These are phyloP conservation scores for Thalassiosira hispida DNA, from an alignment of 352 stramenopile genomes.

Conservation along the genomic window DNA sequence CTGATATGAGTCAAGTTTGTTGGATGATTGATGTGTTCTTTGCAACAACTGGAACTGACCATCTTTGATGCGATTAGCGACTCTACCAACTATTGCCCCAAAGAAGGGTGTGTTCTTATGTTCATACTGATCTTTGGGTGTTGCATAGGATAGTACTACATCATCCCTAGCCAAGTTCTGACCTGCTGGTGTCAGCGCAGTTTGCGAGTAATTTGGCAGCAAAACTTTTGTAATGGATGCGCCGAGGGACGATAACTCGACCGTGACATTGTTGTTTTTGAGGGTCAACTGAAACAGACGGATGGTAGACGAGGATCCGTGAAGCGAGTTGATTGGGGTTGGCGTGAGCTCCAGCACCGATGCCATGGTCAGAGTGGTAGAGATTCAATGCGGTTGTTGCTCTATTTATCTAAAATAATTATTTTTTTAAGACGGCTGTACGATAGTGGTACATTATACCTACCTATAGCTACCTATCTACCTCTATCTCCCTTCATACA, in stretches of 20 bases:
- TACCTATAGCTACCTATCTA: too few relatives aligned
- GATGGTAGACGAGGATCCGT: conserved; percentile 13
- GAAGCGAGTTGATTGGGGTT: background rate
- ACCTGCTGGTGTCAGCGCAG: background rate
- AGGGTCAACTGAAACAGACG: conserved; percentile 48
- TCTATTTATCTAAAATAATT: too few relatives aligned
- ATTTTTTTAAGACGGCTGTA: too few relatives aligned
- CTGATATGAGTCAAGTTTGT: conserved; percentile 42
- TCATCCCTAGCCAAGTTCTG: conserved; percentile 44
- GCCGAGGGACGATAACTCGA: conserved; percentile 63
- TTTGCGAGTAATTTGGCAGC: conserved; percentile 43
- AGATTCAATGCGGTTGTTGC: too few relatives aligned
- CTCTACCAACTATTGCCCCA: conserved; percentile 67
- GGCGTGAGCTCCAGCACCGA: conserved; percentile 12
- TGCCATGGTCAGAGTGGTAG: background rate
- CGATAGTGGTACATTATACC: too few relatives aligned
- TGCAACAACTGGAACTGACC: conserved; percentile 60
- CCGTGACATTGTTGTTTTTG: conserved; percentile 33
- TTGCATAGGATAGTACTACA: conserved; percentile 69
- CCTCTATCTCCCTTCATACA: too few relatives aligned
- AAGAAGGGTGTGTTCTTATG: conserved; percentile 69
- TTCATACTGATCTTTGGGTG: conserved; percentile 42
- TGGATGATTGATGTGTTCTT: conserved; percentile 9
- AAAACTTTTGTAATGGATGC: conserved; percentile 66
- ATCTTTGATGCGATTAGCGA: conserved; percentile 74